Evolutionary conservation across 2,329 filamentous ascomycete species (phyloP).

Genomic region (Aureobasidium lini): DNA sequence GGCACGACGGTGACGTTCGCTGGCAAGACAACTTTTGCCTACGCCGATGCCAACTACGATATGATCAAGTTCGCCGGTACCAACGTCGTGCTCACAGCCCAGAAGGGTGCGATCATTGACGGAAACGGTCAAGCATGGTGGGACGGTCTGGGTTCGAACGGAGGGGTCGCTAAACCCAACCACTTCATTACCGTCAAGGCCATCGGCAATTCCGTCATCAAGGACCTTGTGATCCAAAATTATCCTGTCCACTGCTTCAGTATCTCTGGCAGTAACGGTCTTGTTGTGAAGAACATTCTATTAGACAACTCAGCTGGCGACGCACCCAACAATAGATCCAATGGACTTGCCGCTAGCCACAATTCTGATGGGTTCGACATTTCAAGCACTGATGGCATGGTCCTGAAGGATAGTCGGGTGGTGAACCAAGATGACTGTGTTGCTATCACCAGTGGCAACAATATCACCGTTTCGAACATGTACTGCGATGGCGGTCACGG

Average conservation of each 20-base stretch:
- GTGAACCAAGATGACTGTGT: conserved; percentile 30
- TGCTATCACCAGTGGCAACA: conserved; percentile 23
- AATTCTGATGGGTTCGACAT: conserved; percentile 33
- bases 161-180: conserved; percentile 34
- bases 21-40: conserved; percentile 34
- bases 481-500: conserved; percentile 19
- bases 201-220: conserved; percentile 31
- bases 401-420: conserved; percentile 24
- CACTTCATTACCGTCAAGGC: conserved; percentile 35
- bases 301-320: conserved; percentile 35
- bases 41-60: conserved; percentile 32
- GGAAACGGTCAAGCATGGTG: conserved; percentile 37
- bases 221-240: conserved; percentile 34
- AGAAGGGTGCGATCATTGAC: conserved; percentile 29
- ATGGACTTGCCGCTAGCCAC: conserved; percentile 31
- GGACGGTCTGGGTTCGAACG: conserved; percentile 42
- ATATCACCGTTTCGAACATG: conserved; percentile 22
- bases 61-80: conserved; percentile 34
- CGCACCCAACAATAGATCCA: conserved; percentile 27
- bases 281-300: conserved; percentile 31
- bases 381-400: conserved; percentile 23
- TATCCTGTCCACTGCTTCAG: conserved; percentile 35
- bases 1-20: conserved; percentile 38
- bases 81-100: conserved; percentile 34
- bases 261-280: conserved; percentile 27